phyloP scores from a whole-genome alignment of 108 stramenopile species.

The Schizochytrium sp. region DNA sequence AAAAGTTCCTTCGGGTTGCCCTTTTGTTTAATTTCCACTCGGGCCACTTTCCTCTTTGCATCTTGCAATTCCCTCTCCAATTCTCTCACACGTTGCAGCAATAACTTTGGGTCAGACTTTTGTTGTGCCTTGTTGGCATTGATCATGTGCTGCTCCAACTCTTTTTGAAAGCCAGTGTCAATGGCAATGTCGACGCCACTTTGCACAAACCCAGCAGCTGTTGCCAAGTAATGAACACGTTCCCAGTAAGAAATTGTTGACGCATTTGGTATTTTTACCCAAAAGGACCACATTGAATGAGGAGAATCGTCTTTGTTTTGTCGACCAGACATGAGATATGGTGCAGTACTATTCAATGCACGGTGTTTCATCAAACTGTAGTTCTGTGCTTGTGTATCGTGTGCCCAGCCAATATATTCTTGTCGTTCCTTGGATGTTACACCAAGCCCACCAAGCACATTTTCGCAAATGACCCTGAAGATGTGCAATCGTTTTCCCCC shows the following conservation, averaged over 20 bases:
- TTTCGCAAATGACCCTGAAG: not conserved
- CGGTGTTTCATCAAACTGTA: not conserved
- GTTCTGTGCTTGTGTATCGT: not conserved
- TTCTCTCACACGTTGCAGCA: not conserved
- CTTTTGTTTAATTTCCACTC: not conserved
- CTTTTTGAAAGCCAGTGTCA: not conserved
- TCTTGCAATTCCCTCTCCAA: not conserved
- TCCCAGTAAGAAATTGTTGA: not conserved
- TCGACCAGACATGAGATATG: not conserved
- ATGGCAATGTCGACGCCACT: not conserved
- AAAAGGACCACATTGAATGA: not conserved
- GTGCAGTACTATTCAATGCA: not conserved
- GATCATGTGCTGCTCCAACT: not conserved
- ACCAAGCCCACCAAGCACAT: conserved; percentile 3
- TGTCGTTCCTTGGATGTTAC: not conserved
- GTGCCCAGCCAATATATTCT: not conserved
- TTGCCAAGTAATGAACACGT: not conserved
- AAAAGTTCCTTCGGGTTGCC: not conserved
- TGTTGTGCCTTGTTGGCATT: not conserved
- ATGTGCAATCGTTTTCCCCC: not conserved
- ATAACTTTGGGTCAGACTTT: not conserved
- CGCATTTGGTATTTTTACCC: not conserved
- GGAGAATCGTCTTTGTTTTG: not conserved
- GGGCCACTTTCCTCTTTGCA: not conserved
- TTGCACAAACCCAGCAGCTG: not conserved